These are phyloP conservation scores for Leccinum variicolor DNA, from an alignment of 768 basidiomycete genomes.

Conservation along the genomic window DNA sequence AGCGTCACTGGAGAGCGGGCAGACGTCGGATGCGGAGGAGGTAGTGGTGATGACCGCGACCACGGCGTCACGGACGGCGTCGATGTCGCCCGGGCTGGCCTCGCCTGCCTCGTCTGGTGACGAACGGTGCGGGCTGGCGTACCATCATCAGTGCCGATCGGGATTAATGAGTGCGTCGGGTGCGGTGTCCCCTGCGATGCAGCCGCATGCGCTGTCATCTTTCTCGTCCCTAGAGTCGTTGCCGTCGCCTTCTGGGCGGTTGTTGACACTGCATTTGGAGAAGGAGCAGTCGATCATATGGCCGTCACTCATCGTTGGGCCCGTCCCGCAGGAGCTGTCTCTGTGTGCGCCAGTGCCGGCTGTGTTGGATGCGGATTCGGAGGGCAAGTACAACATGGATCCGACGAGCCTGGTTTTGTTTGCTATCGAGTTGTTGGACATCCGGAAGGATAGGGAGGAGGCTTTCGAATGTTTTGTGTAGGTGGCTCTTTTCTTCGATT, in stretches of 20 bases:
- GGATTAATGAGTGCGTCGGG: conserved; percentile 39
- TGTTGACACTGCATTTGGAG: conserved; percentile 77
- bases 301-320: conserved; percentile 75
- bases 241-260: conserved; percentile 56
- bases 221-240: conserved; percentile 61
- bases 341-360: conserved; percentile 49
- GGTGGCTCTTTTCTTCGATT: conserved; percentile 26
- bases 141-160: conserved; percentile 5
- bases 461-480: conserved; percentile 82
- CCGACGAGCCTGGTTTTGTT: conserved; percentile 74
- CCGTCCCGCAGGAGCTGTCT: conserved; percentile 61
- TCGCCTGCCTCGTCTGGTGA: conserved; percentile 64
- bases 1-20: conserved; percentile 73
- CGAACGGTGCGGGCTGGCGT: conserved; percentile 33
- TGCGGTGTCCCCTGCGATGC: conserved; percentile 54
- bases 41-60: conserved; percentile 21
- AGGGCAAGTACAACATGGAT: conserved; percentile 80
- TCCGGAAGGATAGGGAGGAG: conserved; percentile 68
- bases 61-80: neutral
- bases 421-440: conserved; percentile 69
- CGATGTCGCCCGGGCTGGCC: conserved; percentile 52
- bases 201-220: conserved; percentile 59
- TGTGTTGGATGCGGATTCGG: conserved; percentile 46
- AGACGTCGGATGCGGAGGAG: conserved; percentile 72
- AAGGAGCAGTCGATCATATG: conserved; percentile 78